Conservation (phyloP, 371 early-diverging fungal species). For the Apophysomyces variabilis region DNA sequence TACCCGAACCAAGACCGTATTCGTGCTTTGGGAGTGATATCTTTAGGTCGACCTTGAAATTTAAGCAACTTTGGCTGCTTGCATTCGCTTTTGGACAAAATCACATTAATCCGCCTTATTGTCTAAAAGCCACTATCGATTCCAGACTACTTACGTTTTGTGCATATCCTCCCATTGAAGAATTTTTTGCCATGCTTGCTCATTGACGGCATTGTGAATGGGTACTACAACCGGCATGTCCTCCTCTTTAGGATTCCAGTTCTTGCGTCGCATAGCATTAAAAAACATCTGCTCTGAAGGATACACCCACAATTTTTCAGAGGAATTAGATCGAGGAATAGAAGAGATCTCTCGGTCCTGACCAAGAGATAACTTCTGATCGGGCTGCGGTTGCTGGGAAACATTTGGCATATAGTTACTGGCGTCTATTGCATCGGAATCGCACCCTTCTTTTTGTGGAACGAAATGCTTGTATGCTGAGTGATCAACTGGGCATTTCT, state of each 20-base stretch:
- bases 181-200: conserved; percentile 90
- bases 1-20: conserved; percentile 75
- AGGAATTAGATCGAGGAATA: conserved; percentile 70
- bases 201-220: conserved; percentile 85
- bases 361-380: conserved; percentile 59
- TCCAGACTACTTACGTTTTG: conserved; percentile 45
- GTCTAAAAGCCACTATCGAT: conserved; percentile 9
- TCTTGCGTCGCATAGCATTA: conserved; percentile 92
- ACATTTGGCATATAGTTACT: conserved; percentile 77
- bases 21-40: conserved; percentile 85
- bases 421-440: conserved; percentile 62
- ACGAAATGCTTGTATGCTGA: conserved; percentile 48
- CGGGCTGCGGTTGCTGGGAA: conserved; percentile 67
- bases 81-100: conserved; percentile 47
- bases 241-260: conserved; percentile 80
- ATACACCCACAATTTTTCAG: conserved; percentile 86
- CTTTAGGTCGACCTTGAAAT: conserved; percentile 88
- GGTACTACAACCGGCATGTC: conserved; percentile 53
- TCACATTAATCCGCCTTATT: neutral
- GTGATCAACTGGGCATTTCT: conserved; percentile 58
- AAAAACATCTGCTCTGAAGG: conserved; percentile 95
- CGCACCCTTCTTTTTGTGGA: conserved; percentile 46
- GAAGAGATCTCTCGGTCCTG: conserved; percentile 69
- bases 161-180: conserved; percentile 86
- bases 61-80: conserved; percentile 76